Conservation (phyloP, 108 stramenopile genomes). For the Skeletonema potamos region DNA sequence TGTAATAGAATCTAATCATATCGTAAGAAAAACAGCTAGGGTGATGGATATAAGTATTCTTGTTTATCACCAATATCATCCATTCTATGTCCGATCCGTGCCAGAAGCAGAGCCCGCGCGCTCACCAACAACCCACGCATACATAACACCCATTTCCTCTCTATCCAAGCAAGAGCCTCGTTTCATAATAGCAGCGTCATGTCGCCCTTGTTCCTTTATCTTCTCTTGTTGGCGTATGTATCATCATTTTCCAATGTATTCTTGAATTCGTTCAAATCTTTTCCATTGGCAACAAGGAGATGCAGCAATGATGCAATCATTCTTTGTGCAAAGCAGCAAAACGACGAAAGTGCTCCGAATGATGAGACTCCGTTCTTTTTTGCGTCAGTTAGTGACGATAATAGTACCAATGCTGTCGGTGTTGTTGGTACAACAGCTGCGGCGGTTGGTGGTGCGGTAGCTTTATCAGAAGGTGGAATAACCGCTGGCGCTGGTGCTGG, state of each 20-base stretch:
- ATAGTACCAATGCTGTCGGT: background rate
- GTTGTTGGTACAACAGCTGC: constrained; percentile 13
- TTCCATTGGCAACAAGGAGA: background rate
- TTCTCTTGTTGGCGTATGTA: background rate
- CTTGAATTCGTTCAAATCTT: background rate
- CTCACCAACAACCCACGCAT: no score
- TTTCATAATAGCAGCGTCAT: no score
- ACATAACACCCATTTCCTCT: no score
- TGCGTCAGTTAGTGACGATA: constrained; percentile 1
- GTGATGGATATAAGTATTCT: no score
- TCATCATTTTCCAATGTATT: background rate
- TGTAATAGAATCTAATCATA: no score
- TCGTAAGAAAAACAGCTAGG: no score
- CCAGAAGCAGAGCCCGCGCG: no score
- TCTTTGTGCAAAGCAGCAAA: background rate
- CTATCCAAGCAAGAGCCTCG: no score
- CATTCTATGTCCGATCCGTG: no score
- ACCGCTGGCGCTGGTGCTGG: background rate
- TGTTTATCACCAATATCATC: no score
- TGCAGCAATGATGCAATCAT: background rate
- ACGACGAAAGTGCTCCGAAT: background rate
- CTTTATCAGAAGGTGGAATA: background rate
- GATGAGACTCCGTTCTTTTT: constrained; percentile 20
- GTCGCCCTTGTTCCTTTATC: background rate
- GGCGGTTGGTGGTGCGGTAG: background rate